Evolutionary conservation across 306 rosid genomes (phyloP).

Genomic region (Medicago arabica): DNA sequence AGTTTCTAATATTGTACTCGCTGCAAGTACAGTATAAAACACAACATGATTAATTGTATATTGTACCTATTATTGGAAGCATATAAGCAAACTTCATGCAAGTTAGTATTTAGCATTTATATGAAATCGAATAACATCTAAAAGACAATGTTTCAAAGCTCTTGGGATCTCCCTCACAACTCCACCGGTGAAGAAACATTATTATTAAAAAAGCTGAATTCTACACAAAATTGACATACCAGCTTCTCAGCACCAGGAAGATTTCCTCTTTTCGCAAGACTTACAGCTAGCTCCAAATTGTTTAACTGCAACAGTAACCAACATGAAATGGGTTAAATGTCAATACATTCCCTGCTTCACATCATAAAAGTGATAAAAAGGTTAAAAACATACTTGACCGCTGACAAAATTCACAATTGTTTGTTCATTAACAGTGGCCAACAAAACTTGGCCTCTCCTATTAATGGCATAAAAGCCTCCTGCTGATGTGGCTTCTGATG

Average conservation of each 20-base stretch:
- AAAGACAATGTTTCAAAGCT: conserved; percentile 21
- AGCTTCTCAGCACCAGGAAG: conserved; percentile 99
- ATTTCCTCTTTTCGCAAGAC: conserved; percentile 98
- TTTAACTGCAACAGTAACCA: conserved; percentile 64
- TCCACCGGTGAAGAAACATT: conserved; percentile 19
- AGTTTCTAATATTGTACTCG: no score
- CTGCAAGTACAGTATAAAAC: no score
- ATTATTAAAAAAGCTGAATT: conserved; percentile 17
- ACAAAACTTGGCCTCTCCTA: conserved; percentile 95
- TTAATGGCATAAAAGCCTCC: conserved; percentile 99
- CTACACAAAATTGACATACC: conserved; percentile 52
- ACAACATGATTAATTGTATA: neutral
- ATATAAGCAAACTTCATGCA: conserved; percentile 21
- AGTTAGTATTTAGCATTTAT: conserved; percentile 16
- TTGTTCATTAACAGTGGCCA: conserved; percentile 98
- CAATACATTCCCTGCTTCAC: conserved; percentile 17
- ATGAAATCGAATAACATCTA: conserved; percentile 18
- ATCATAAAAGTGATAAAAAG: conserved; percentile 32
- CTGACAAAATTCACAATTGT: conserved; percentile 96
- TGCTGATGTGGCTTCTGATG: conserved; percentile 88
- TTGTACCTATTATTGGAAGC: conserved; percentile 12
- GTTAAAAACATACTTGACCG: conserved; percentile 73
- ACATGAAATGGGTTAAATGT: conserved; percentile 26
- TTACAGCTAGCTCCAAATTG: conserved; percentile 98
- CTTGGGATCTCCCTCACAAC: neutral